phyloP scores from a whole-genome alignment of 495 filamentous ascomycete species.

The Penicillium desertorum region DNA sequence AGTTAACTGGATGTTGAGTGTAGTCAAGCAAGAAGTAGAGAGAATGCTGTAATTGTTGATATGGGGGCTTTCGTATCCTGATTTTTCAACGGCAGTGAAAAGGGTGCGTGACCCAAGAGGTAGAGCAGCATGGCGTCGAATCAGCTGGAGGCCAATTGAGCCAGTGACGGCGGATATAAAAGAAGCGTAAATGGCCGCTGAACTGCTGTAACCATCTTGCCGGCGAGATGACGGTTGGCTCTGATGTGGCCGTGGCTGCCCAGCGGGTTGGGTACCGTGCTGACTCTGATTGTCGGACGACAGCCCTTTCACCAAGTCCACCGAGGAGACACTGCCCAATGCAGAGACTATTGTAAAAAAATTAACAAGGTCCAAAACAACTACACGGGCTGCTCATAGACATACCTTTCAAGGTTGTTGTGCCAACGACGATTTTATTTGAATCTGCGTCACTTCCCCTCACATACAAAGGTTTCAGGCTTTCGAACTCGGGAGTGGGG shows the following conservation, averaged over 20 bases:
- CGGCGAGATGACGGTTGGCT: constrained; percentile 30
- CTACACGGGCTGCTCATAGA: background rate
- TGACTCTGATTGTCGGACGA: constrained; percentile 35
- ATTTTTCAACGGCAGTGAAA: constrained; percentile 38
- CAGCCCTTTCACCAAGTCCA: constrained; percentile 42
- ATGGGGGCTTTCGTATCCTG: constrained; percentile 33
- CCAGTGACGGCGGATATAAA: constrained; percentile 47
- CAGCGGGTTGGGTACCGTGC: constrained; percentile 19
- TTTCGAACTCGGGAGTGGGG: constrained; percentile 43
- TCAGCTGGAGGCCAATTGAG: constrained; percentile 41
- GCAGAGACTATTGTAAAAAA: constrained; percentile 38
- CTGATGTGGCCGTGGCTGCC: constrained; percentile 33
- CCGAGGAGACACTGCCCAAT: constrained; percentile 39
- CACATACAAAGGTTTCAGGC: constrained; percentile 31
- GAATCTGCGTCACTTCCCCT: constrained; percentile 33
- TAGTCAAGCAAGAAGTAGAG: constrained; percentile 37
- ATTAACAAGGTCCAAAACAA: constrained; percentile 11
- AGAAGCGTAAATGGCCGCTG: constrained; percentile 44
- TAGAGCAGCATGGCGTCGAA: constrained; percentile 40
- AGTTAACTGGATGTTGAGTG: constrained; percentile 43
- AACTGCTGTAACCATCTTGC: constrained; percentile 37
- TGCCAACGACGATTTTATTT: constrained; percentile 36
- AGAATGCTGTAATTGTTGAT: constrained; percentile 32
- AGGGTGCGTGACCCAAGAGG: constrained; percentile 48
- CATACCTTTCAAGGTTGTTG: constrained; percentile 43